Evolutionary conservation across 2,329 filamentous ascomycete genomes (phyloP), one percentile per base, ranked within the genome.

Genomic region (Aspergillus transmontanensis): DNA sequence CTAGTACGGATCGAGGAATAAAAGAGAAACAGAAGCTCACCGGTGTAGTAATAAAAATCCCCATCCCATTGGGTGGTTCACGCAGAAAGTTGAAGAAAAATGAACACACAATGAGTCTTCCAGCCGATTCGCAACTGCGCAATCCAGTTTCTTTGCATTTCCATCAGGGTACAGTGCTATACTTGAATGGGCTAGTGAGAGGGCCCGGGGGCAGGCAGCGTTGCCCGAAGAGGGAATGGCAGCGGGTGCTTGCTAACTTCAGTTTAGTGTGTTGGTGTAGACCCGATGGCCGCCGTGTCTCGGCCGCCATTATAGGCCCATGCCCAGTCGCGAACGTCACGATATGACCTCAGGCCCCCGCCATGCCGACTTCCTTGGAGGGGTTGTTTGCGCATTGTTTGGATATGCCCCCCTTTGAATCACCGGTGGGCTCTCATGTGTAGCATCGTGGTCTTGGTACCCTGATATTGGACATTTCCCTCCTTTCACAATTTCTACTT

Each of bases 311-410:
- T 19, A 36, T 28, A 26, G 26, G 56, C 26, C 16, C 26, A 12
- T 34, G 46, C 46, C 32, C 45, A 48, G 53, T 67, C 48, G 61
- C 60, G 45, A 64, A 70, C 65, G 68, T 69, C 67, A 69, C 64
- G 57, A 60, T 60, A 68, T 68, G 65, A 69, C 64, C 64, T 68
- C 68, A 68, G 59, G 55, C 57, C 57, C 34, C 51, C 58, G 50
- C 57, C 55, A 57, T 54, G 46, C 51, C 57, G 39, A 26, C 32
- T 19, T n/a, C n/a, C 46, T 50, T 4, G 26, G 46, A 50, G 46
- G 46, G 46, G 46, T 19, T 28, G 2, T 50, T 32, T 16, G 26
- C n/a, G 28, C 48, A 26, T 51, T 51, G 28, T 51, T 21, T 32
- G 48, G 26, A 50, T 28, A 46, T 28, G 23, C 19, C 60, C 48